Evolutionary conservation across 495 filamentous ascomycete species (phyloP).

Genomic region (Stereocaulon alpinum): DNA sequence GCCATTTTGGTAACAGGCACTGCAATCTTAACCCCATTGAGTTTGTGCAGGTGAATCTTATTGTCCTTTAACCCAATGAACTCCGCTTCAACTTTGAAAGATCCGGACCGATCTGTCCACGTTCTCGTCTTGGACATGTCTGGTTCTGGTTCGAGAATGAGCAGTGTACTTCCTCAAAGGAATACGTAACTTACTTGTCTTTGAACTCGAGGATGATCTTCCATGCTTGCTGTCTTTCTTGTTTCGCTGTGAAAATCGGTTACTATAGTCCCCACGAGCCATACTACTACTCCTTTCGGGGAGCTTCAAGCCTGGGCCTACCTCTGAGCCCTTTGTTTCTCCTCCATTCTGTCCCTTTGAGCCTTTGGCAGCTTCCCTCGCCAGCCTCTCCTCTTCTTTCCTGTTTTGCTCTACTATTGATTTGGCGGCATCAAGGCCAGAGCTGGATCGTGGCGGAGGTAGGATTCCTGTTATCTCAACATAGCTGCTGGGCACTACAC

Average conservation of each 20-base stretch:
- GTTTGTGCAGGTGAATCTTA: constrained; percentile 96
- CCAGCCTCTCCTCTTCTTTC: constrained; percentile 67
- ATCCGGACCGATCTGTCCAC: constrained; percentile 91
- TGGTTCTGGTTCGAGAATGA: constrained; percentile 50
- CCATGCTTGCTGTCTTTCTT: constrained; percentile 55
- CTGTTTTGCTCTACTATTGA: constrained; percentile 77
- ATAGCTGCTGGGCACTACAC: constrained; percentile 97
- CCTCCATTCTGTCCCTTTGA: constrained; percentile 38
- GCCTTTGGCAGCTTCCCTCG: constrained; percentile 61
- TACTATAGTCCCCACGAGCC: constrained; percentile 44
- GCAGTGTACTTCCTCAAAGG: background rate
- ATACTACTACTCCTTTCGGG: constrained; percentile 61
- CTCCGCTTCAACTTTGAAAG: constrained; percentile 95
- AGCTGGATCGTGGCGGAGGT: constrained; percentile 32
- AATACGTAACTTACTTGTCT: constrained; percentile 57
- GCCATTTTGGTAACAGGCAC: constrained; percentile 95
- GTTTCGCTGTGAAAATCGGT: constrained; percentile 55
- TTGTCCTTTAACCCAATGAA: constrained; percentile 89
- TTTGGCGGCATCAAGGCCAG: constrained; percentile 53
- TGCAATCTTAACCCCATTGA: constrained; percentile 96
- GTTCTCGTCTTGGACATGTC: constrained; percentile 73
- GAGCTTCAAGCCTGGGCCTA: constrained; percentile 63
- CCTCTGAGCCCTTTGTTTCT: constrained; percentile 52
- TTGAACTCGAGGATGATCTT: constrained; percentile 37
- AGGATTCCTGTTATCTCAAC: constrained; percentile 70